Percentiles rank a stretch among this genome's conserved stretches.
phyloP scores from a whole-genome alignment of 2,329 filamentous ascomycete genomes.

The Aspergillus alliaceus region DNA sequence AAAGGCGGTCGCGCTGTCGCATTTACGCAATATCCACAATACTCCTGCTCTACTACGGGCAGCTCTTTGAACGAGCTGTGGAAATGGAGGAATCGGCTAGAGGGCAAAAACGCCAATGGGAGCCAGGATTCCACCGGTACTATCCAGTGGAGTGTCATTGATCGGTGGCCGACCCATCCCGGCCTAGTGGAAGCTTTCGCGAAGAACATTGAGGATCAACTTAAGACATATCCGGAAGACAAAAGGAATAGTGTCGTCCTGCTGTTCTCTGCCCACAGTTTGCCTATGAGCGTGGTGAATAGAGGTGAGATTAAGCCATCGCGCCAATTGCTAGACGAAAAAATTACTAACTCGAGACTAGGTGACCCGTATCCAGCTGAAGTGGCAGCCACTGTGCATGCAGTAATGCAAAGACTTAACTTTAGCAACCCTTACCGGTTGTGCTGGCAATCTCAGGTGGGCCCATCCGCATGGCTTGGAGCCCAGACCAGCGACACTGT shows the following conservation, averaged over 20 bases:
- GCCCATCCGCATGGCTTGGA: conserved; percentile 90
- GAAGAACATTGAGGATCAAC: conserved; percentile 82
- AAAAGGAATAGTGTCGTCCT: conserved; percentile 77
- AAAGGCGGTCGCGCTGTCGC: conserved; percentile 91
- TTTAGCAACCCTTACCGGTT: conserved; percentile 90
- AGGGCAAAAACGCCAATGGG: conserved; percentile 66
- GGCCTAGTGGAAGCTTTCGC: conserved; percentile 92
- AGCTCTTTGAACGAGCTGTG: conserved; percentile 95
- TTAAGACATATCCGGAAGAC: conserved; percentile 81
- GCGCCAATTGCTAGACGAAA: neutral
- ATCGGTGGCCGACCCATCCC: conserved; percentile 90
- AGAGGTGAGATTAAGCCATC: conserved; percentile 56
- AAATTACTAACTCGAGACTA: conserved; percentile 32
- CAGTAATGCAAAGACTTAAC: conserved; percentile 88
- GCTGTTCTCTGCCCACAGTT: conserved; percentile 90
- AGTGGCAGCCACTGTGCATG: conserved; percentile 91
- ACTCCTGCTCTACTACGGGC: conserved; percentile 95
- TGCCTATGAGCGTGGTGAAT: conserved; percentile 98
- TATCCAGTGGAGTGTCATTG: conserved; percentile 96
- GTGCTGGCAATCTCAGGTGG: conserved; percentile 98
- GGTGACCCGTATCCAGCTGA: conserved; percentile 94
- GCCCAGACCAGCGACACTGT: conserved; percentile 90
- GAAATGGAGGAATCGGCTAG: conserved; percentile 87
- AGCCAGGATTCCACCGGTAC: conserved; percentile 60
- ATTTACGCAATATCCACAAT: conserved; percentile 98